A percentile compares a stretch with the other conserved stretches of the same genome.
Evolutionary conservation across 805 yeast genomes (phyloP).

Genomic region (Yarrowia divulgata): DNA sequence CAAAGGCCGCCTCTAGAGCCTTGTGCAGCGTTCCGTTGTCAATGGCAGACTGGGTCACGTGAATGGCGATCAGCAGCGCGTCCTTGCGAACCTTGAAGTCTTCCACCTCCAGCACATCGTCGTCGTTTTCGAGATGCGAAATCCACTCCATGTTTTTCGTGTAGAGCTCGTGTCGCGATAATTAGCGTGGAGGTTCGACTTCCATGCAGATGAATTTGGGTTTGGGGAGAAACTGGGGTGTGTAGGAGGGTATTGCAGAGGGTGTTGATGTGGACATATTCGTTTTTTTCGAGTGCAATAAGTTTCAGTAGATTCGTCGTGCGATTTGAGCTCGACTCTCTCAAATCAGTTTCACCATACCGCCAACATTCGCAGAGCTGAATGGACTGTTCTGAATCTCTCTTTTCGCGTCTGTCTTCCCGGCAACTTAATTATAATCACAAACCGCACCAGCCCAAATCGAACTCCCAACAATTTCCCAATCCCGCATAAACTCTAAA

Average conservation of each 20-base stretch:
- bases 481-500: neutral
- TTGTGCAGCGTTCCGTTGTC: constrained; percentile 41
- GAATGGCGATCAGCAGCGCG: constrained; percentile 51
- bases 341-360: neutral
- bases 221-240: neutral
- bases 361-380: neutral
- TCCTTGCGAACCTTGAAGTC: constrained; percentile 47
- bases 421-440: too few species aligned
- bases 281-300: too few species aligned
- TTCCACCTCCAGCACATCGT: constrained; percentile 39
- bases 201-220: constrained; percentile 17
- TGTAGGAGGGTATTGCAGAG: too few species aligned
- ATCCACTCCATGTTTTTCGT: constrained; percentile 26
- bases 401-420: too few species aligned
- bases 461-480: neutral
- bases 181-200: neutral
- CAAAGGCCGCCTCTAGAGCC: constrained; percentile 61
- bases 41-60: constrained; percentile 46
- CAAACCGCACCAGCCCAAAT: neutral
- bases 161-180: neutral
- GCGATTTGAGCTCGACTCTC: too few species aligned
- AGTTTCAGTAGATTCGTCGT: neutral
- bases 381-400: too few species aligned
- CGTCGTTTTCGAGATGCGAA: constrained; percentile 15
- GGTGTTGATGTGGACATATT: too few species aligned